A percentile compares a stretch with the other conserved stretches of the same genome.
Evolutionary conservation across 2,329 filamentous ascomycete species (phyloP).

Genomic region (Trichophyton simii): DNA sequence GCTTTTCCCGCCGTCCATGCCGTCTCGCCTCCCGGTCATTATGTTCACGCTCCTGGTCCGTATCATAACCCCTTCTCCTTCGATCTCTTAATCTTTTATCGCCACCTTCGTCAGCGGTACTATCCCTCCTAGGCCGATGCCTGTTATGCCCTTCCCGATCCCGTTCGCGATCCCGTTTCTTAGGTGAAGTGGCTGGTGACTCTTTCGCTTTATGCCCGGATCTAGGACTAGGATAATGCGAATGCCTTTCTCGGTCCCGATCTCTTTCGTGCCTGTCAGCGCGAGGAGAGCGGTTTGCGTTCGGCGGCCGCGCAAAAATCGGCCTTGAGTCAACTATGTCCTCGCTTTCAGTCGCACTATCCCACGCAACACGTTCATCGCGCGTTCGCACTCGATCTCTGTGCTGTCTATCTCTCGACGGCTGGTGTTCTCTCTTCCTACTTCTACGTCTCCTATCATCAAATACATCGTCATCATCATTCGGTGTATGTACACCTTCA

Average conservation of each 20-base stretch:
- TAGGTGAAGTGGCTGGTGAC: constrained; percentile 28
- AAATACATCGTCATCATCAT: constrained; percentile 3
- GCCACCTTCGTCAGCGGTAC: constrained; percentile 21
- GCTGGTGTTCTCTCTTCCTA: not conserved
- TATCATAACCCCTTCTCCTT: constrained; percentile 12
- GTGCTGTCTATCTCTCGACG: not conserved
- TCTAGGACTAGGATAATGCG: constrained; percentile 4
- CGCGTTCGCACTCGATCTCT: not conserved
- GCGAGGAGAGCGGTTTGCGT: constrained; percentile 12
- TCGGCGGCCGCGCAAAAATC: constrained; percentile 20
- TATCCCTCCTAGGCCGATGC: constrained; percentile 17
- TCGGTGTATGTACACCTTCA: not conserved
- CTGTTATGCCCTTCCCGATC: constrained; percentile 22
- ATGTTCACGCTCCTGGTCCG: not conserved
- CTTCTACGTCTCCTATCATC: constrained; percentile 1
- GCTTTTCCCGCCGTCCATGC: constrained; percentile 22
- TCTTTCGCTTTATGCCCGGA: constrained; percentile 22
- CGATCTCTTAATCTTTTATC: constrained; percentile 12
- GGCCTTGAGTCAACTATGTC: constrained; percentile 20
- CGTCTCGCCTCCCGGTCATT: constrained; percentile 10
- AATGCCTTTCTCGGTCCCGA: constrained; percentile 10
- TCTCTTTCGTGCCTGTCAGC: constrained; percentile 6
- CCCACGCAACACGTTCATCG: constrained; percentile 13
- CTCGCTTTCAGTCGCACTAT: constrained; percentile 13
- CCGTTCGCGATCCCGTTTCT: constrained; percentile 22